Conservation (phyloP, 2,329 filamentous ascomycete genomes). For the Apiospora phragmitis region DNA sequence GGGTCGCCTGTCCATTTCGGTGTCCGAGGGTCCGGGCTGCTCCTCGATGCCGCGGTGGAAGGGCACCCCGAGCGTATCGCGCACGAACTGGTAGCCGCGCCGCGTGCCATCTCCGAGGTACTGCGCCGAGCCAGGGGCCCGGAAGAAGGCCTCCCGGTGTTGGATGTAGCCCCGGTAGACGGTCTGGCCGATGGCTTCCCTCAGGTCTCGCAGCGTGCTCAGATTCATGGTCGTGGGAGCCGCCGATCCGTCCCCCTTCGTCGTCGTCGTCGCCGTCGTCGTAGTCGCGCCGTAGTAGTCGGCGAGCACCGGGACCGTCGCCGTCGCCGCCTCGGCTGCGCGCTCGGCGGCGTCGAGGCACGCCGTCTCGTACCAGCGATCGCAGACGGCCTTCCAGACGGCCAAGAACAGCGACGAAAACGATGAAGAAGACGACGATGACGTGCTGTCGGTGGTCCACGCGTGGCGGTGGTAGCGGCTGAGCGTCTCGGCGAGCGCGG, state of each 20-base stretch:
- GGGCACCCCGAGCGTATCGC: constrained; percentile 22
- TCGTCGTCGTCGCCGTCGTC: background rate
- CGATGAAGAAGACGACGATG: no score
- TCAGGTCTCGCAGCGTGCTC: no score
- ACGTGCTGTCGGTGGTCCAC: no score
- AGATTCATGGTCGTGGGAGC: no score
- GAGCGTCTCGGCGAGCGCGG: constrained; percentile 15
- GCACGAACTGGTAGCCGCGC: constrained; percentile 20
- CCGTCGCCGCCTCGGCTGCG: background rate
- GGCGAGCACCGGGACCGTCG: background rate
- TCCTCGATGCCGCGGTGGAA: constrained; percentile 25
- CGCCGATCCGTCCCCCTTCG: background rate
- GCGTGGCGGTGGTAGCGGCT: background rate
- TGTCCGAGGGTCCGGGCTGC: constrained; percentile 19
- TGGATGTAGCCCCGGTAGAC: background rate
- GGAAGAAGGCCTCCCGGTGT: constrained; percentile 14
- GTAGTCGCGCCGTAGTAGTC: background rate
- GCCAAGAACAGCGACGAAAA: background rate
- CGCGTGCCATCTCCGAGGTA: constrained; percentile 12
- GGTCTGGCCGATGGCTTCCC: no score
- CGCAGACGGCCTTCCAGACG: constrained; percentile 9
- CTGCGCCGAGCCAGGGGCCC: background rate
- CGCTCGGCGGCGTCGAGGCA: constrained; percentile 13
- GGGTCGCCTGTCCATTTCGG: constrained; percentile 18
- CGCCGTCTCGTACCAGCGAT: constrained; percentile 11